Percentiles rank a stretch among this genome's conserved stretches.
phyloP scores from a whole-genome alignment of 2,329 filamentous ascomycete species.

The Calonectria ilicicola region DNA sequence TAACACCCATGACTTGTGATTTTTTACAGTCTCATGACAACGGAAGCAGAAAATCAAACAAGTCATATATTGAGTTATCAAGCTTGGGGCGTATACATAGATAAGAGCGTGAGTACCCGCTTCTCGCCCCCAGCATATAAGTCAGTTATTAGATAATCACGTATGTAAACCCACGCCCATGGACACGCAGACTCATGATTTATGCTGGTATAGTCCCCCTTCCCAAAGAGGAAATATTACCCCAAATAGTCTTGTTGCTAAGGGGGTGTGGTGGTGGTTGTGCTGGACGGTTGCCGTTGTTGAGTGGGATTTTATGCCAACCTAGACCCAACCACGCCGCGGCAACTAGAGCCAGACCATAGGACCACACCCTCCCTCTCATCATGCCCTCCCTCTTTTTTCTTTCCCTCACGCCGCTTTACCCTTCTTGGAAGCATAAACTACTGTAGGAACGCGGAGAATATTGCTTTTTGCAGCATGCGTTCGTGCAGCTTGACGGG shows the following conservation, averaged over 20 bases:
- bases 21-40: background rate
- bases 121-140: background rate
- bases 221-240: background rate
- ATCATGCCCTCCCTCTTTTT: conserved; percentile 2
- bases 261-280: background rate
- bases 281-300: background rate
- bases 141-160: background rate
- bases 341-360: background rate
- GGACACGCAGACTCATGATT: background rate
- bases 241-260: background rate
- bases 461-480: background rate
- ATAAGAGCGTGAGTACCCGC: background rate
- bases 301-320: background rate
- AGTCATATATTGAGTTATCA: no score
- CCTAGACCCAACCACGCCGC: background rate
- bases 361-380: conserved; percentile 2
- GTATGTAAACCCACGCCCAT: background rate
- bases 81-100: background rate
- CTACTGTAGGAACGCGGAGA: conserved; percentile 2
- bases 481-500: background rate
- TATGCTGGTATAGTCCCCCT: no score
- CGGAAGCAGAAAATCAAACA: no score
- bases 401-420: background rate
- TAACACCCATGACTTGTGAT: background rate
- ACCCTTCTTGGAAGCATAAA: background rate